Base-by-base conservation (phyloP, 108 stramenopile genomes). In the Cyclostephanos invisitatus region DNA sequence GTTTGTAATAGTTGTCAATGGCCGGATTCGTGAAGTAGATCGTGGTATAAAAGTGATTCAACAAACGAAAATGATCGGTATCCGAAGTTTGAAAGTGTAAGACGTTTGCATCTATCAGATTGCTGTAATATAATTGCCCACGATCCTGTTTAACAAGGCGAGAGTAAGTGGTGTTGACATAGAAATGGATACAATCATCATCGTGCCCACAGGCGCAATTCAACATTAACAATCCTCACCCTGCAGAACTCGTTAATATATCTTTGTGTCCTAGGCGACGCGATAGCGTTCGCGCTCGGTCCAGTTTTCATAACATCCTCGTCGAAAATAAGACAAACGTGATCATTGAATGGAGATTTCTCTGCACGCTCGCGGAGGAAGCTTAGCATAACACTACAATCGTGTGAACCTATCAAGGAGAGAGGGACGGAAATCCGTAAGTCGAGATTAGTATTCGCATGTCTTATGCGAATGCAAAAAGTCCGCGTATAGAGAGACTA, bases 31-130 rank as follows among this genome's bases (percentile, higher is more conserved):
- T 89, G 62, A 95, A 96, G 66, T 90, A 81, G 8, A 92, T 72
- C 35, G 87, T 76, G 21, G 69, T 57, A 69, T 97, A 97, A 38
- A 90, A 95, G 68, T 96, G 96, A 57, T 89, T 80, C 68, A 97
- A 64, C 12, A 96, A 73, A 5, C 96, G 91, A 32, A 65, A 80
- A 18, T 81, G 65, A 53, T 73, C 76, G 38, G 80, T 74, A 4
- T 82, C 77, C 14, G 75, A 75, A 11, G 85, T 89, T 40, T 73
- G 76, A 51, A 94, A 90, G 75, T 94, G 93, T 15, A 95, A 64
- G 35, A 93, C 64, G 25, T 57, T 60, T 27, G 80, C 50, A 36
- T 59, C 59, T 67, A 50, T 65, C 74, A 66, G 67, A 6, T 56
- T 24, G 29, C 50, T 55, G 37, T 81, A 81, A 46, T 75, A 81